Evolutionary conservation across 805 yeast species (phyloP), one percentile per base, ranked within the genome.

Genomic region (Candida methanosorbosa): DNA sequence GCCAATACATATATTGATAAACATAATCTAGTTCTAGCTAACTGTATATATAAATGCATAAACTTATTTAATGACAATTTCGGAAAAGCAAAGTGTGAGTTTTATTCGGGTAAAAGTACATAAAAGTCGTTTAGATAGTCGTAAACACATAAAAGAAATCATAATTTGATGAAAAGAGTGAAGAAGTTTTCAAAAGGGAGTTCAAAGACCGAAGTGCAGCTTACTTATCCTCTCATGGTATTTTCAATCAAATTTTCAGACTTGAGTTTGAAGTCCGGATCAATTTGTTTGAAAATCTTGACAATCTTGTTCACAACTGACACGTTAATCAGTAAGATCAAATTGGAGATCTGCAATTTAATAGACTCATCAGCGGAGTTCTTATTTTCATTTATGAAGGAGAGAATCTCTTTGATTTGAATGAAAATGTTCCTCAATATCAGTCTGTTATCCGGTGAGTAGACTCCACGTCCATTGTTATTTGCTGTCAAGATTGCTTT

Each of bases 301-400:
- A 50, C 38, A n/a, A 56, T 37, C 36, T 57, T 57, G 32, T 51
- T 48, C 9, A 50, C 38, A 4, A 57, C 45, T 9, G 57, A 43
- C 5, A 52, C 49, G 25, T 56, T 56, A 15, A 56, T 35, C 18
- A 57, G 32, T 12, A 52, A 30, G 21, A 50, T 32, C 7, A 56
- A 34, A 21, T 46, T 45, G 14, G 37, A 32, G 4, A 29, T 21
- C 17, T 15, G 33, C 3, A 18, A 15, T 12, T 21, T 16, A 13
- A 24, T 17, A 18, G 13, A 14, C 15, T 32, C 24, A 20, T n/a
- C 13, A 8, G 5, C 33, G 5, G 9, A 2, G 4, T 17, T 23
- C 27, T 27, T 20, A 30, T 18, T 4, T 16, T 29, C 27, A 18
- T n/a, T 13, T n/a, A 34, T 12, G 5, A 21, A 18, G 4, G 20